Conservation (phyloP, 345 rosid species). For the Geranium rotundifolium region DNA sequence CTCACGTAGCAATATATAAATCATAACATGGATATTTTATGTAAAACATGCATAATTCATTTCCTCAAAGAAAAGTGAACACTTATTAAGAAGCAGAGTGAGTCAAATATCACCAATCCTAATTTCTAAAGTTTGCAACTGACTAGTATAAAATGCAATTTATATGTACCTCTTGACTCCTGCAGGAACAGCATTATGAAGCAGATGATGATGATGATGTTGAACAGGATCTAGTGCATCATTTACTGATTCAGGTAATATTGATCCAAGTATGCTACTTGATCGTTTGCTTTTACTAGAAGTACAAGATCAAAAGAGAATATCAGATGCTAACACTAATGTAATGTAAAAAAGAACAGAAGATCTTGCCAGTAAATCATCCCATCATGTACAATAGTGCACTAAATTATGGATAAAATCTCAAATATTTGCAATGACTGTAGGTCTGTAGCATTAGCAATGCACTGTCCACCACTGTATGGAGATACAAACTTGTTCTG, state of each 20-base stretch:
- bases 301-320: not conserved
- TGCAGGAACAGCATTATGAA: conserved; percentile 53
- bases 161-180: conserved; percentile 59
- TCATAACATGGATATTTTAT: too few species aligned
- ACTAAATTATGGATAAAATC: too few species aligned
- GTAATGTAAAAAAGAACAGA: not conserved
- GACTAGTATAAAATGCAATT: not conserved
- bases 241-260: conserved; percentile 66
- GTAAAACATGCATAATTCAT: too few species aligned
- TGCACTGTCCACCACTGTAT: too few species aligned
- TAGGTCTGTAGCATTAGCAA: too few species aligned
- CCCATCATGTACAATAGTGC: too few species aligned
- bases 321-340: not conserved
- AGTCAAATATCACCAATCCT: not conserved
- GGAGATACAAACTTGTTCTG: too few species aligned
- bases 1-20: too few species aligned
- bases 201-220: conserved; percentile 40
- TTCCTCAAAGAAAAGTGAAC: too few species aligned
- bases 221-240: conserved; percentile 70
- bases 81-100: too few species aligned
- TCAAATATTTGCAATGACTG: too few species aligned
- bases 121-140: not conserved
- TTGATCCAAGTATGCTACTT: conserved; percentile 60
- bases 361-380: not conserved
- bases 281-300: conserved; percentile 48